A percentile compares a stretch with the other conserved stretches of the same genome.
These are phyloP conservation scores for Chlorella sp. DNA, from an alignment of 139 green algal genomes.

Conservation along the genomic window DNA sequence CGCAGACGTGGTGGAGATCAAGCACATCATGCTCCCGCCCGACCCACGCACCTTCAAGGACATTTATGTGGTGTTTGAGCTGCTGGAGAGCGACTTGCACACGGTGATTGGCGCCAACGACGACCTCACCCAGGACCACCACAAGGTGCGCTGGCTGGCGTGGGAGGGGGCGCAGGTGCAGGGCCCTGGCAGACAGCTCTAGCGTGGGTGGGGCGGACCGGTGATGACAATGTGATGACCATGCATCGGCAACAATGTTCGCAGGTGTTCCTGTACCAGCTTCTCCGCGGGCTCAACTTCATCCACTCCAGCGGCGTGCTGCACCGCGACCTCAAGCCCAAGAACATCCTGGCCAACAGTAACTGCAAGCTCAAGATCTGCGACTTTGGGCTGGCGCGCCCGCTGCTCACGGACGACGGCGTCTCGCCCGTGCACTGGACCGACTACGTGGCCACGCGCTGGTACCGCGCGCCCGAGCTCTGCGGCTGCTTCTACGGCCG, in stretches of 20 bases:
- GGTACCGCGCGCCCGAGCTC: slow-evolving; percentile 96
- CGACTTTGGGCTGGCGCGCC: slow-evolving; percentile 93
- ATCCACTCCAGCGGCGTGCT: too few relatives aligned
- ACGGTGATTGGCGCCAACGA: slow-evolving; percentile 78
- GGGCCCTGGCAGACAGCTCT: too few relatives aligned
- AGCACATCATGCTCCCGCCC: slow-evolving; percentile 97
- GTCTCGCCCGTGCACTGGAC: slow-evolving; percentile 37
- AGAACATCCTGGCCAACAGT: slow-evolving; percentile 92
- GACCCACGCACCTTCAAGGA: slow-evolving; percentile 90
- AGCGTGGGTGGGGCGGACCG: too few relatives aligned
- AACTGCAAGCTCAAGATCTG: slow-evolving; percentile 35
- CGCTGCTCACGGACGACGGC: slow-evolving; percentile 44
- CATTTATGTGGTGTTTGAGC: slow-evolving; percentile 83
- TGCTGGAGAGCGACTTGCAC: slow-evolving; percentile 40
- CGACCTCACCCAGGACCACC: slow-evolving; percentile 92
- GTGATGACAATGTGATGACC: too few relatives aligned
- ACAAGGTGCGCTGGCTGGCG: too few relatives aligned
- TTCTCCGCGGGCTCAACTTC: too few relatives aligned
- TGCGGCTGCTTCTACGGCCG: slow-evolving; percentile 36
- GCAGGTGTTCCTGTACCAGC: too few relatives aligned
- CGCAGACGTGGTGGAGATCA: slow-evolving; percentile 85
- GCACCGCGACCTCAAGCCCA: slow-evolving; percentile 60
- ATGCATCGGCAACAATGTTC: too few relatives aligned
- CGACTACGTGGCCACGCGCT: slow-evolving; percentile 94
- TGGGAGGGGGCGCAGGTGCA: too few relatives aligned